Evolutionary conservation across 169 alveolate species (phyloP), one percentile per base, ranked within the genome.

Genomic region (Plasmodium ovale): DNA sequence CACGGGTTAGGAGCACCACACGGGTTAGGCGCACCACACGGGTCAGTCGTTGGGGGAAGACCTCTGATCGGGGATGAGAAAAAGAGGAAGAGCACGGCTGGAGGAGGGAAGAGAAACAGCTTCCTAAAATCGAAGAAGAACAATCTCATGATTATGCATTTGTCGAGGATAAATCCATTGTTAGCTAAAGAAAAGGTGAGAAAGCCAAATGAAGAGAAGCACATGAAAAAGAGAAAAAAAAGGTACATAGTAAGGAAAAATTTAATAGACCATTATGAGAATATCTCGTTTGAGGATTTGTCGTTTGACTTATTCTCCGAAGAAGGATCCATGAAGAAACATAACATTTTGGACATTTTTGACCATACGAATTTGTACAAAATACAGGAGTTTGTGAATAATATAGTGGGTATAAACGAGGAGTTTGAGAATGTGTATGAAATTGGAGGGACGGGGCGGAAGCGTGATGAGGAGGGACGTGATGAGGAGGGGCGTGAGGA

Each of bases 141-240:
- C 9, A 62, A 79, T 56, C 59, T 44, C 19, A 79, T 79, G 89
- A 29, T 79, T 7, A 79, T 54, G 58, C 89, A 79, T 56, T 29
- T 79, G 0, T 64, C 89, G 5, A 54, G 89, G 39, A 79, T 79
- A n/a, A 79, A 79, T 69, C 89, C 89, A 64, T 39, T 65, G 21
- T 27, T 65, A 64, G 89, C 89, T 0, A 79, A 79, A 47, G 16
- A 31, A 16, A 79, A 79, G 51, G 69, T 79, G 3, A 79, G 89
- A 51, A 79, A 79, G 23, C 89, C 89, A 29, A 65, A 79, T 64
- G 89, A 79, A 79, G 89, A 79, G 49, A 79, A 79, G 35, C 89
- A 79, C 23, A 49, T 79, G 79, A 79, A 49, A 64, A 79, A 79
- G 65, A 79, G 35, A 47, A 79, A 79, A 79, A 65, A 33, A 67